Evolutionary conservation across 495 filamentous ascomycete species (phyloP).

Genomic region (Penicillium tannophilum): DNA sequence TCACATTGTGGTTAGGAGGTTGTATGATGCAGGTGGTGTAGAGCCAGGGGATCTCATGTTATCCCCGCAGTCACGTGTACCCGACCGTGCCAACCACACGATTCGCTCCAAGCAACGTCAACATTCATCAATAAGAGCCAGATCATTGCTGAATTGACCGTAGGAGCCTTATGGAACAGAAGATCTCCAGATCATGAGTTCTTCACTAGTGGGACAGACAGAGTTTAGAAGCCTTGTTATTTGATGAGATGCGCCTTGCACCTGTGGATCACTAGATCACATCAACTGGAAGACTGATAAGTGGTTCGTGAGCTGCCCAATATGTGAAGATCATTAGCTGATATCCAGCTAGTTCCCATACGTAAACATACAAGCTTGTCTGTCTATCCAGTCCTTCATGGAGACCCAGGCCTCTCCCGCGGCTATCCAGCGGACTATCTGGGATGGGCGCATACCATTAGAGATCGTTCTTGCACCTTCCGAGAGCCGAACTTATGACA

Average conservation of each 20-base stretch:
- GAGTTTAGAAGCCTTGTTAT: constrained; percentile 13
- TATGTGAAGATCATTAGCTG: neutral
- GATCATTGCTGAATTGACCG: neutral
- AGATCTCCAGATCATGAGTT: constrained; percentile 41
- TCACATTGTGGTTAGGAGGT: neutral
- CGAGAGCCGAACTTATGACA: constrained; percentile 56
- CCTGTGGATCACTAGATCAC: constrained; percentile 8
- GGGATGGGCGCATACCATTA: constrained; percentile 54
- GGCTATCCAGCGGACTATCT: constrained; percentile 50
- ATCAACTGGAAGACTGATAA: constrained; percentile 4
- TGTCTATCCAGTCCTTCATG: constrained; percentile 12
- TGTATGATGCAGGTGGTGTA: neutral
- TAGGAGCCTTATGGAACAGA: neutral
- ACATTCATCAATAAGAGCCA: constrained; percentile 6
- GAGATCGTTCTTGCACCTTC: constrained; percentile 54
- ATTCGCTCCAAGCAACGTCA: constrained; percentile 4
- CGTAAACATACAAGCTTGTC: neutral
- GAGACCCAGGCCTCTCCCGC: constrained; percentile 28
- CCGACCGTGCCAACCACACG: neutral
- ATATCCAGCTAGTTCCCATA: neutral
- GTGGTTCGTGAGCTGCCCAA: neutral
- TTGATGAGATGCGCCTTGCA: constrained; percentile 6
- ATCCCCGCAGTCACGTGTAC: constrained; percentile 8
- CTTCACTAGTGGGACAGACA: constrained; percentile 46
- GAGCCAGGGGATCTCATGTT: neutral